These are phyloP conservation scores for Pythium aristosporum DNA, from an alignment of 352 stramenopile species.

Conservation along the genomic window DNA sequence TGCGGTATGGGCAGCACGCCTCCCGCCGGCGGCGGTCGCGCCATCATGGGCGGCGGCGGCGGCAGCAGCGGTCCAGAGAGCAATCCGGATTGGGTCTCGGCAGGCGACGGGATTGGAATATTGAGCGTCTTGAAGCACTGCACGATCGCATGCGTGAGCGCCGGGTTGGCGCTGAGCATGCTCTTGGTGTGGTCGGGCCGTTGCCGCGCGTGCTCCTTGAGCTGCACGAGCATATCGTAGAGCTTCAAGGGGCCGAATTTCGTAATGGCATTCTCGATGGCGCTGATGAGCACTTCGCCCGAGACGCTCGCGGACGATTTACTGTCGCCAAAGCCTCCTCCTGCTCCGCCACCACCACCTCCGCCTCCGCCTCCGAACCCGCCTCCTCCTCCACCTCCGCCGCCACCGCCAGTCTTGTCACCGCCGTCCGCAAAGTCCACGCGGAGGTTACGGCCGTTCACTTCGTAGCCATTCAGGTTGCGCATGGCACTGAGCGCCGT, in stretches of 20 bases:
- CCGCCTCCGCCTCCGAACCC: slow-evolving; percentile 15
- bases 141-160: slow-evolving; percentile 81
- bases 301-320: slow-evolving; percentile 47
- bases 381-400: slow-evolving; percentile 22
- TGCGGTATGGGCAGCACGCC: slow-evolving; percentile 38
- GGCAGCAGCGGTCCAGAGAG: slow-evolving; percentile 29
- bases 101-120: slow-evolving; percentile 68
- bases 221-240: slow-evolving; percentile 81
- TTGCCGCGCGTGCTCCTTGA: slow-evolving; percentile 79
- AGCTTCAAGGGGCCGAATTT: slow-evolving; percentile 69
- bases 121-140: slow-evolving; percentile 85
- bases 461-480: slow-evolving; percentile 84
- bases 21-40: slow-evolving; percentile 18
- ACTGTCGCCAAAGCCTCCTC: slow-evolving; percentile 21
- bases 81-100: slow-evolving; percentile 55
- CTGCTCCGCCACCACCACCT: slow-evolving; percentile 22
- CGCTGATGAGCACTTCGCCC: slow-evolving; percentile 77
- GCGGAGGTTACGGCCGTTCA: slow-evolving; percentile 81
- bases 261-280: slow-evolving; percentile 72
- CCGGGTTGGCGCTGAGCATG: slow-evolving; percentile 73
- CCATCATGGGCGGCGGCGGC: slow-evolving; percentile 8
- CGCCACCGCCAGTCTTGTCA: slow-evolving; percentile 41
- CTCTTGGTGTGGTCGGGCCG: slow-evolving; percentile 75
- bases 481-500: slow-evolving; percentile 83
- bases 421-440: slow-evolving; percentile 83